These are phyloP conservation scores for Apiotrichum domesticum DNA, from an alignment of 1,284 basidiomycete genomes.

Conservation along the genomic window DNA sequence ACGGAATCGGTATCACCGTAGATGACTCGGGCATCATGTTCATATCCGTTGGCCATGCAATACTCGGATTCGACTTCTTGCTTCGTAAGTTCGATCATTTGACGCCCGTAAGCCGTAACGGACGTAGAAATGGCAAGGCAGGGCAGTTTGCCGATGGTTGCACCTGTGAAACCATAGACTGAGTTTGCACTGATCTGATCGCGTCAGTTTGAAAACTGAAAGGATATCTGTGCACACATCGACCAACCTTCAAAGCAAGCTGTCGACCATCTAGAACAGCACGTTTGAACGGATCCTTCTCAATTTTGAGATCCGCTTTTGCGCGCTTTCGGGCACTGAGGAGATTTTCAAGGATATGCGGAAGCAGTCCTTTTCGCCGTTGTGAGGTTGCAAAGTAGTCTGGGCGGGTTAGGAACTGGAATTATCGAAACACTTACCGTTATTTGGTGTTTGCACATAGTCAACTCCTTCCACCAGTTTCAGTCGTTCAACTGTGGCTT, in stretches of 20 bases:
- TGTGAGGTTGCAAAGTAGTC: constrained; percentile 74
- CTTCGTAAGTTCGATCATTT: constrained; percentile 96
- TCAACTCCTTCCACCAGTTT: constrained; percentile 75
- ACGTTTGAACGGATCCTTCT: constrained; percentile 89
- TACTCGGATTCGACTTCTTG: constrained; percentile 84
- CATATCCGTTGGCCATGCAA: constrained; percentile 73
- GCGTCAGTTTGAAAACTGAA: background rate
- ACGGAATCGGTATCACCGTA: constrained; percentile 98
- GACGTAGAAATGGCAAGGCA: constrained; percentile 91
- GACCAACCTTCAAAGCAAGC: constrained; percentile 74
- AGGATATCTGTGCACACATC: background rate
- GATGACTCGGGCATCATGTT: constrained; percentile 81
- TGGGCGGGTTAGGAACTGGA: constrained; percentile 39
- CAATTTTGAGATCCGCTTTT: constrained; percentile 87
- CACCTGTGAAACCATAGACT: constrained; percentile 94
- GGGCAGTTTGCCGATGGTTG: constrained; percentile 87
- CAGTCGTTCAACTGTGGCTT: constrained; percentile 66
- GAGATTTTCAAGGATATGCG: constrained; percentile 85
- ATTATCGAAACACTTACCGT: constrained; percentile 54
- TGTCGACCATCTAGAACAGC: constrained; percentile 92
- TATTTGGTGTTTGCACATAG: constrained; percentile 69
- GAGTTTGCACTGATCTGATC: constrained; percentile 91
- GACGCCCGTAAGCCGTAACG: constrained; percentile 84
- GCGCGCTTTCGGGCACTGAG: constrained; percentile 85
- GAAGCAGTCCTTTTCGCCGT: constrained; percentile 76